A percentile compares a stretch with the other conserved stretches of the same genome.
Evolutionary conservation across 1,139 yeast species (phyloP).

Genomic region (Lodderomyces metapsilosis): DNA sequence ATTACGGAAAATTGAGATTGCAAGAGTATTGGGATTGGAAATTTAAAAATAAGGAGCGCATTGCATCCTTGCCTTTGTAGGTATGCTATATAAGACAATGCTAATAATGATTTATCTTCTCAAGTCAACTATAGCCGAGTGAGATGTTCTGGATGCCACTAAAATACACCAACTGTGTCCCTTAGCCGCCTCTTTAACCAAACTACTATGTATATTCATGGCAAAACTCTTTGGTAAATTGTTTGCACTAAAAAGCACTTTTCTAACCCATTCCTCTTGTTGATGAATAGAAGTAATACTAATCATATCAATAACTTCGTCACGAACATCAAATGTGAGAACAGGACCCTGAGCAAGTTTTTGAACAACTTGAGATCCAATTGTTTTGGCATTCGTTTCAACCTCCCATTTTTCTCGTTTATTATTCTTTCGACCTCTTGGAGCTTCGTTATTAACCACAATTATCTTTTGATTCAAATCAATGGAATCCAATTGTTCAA

Average conservation of each 20-base stretch:
- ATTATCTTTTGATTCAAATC: constrained; percentile 59
- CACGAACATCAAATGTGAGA: constrained; percentile 72
- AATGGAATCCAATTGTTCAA: constrained; percentile 24
- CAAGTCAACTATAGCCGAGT: constrained; percentile 64
- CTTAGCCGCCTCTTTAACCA: constrained; percentile 68
- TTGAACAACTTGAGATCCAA: constrained; percentile 54
- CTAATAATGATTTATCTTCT: constrained; percentile 39
- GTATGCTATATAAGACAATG: not conserved
- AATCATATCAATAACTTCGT: constrained; percentile 82
- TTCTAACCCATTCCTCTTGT: constrained; percentile 86
- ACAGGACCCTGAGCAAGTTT: constrained; percentile 65
- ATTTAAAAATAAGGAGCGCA: constrained; percentile 12
- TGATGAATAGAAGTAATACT: constrained; percentile 70
- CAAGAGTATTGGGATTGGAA: constrained; percentile 77
- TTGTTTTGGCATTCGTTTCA: constrained; percentile 69
- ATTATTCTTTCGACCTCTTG: constrained; percentile 61
- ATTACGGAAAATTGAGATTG: constrained; percentile 58
- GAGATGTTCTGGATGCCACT: constrained; percentile 71
- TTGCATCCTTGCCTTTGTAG: not conserved
- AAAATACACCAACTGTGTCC: constrained; percentile 75
- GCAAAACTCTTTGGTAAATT: constrained; percentile 74
- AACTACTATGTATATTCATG: constrained; percentile 63
- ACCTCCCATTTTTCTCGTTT: constrained; percentile 79
- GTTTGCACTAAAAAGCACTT: constrained; percentile 65
- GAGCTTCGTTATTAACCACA: constrained; percentile 69